Evolutionary conservation across 305 asterid genomes (phyloP).

Genomic region (Caryopteris hybrid): DNA sequence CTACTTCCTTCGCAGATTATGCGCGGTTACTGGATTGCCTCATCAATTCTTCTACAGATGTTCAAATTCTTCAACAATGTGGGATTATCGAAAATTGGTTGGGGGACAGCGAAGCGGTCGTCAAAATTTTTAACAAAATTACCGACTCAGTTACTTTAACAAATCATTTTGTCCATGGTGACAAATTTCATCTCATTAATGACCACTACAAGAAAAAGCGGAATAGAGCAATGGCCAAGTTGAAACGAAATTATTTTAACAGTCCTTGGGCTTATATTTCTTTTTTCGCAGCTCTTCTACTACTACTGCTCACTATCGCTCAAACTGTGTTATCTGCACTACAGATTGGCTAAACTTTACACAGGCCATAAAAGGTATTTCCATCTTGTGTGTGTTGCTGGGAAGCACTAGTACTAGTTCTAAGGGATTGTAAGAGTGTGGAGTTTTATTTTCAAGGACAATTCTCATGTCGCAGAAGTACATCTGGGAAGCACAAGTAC

Average conservation of each 20-base stretch:
- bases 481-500: too few relatives aligned
- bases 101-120: background rate
- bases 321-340: slow-evolving; percentile 14
- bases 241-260: background rate
- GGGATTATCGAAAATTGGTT: background rate
- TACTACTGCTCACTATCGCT: slow-evolving; percentile 9
- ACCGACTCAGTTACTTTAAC: background rate
- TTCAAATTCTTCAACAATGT: background rate
- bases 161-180: too few relatives aligned
- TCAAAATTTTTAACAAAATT: background rate
- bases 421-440: too few relatives aligned
- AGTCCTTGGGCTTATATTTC: slow-evolving; percentile 28
- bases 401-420: too few relatives aligned
- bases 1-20: background rate
- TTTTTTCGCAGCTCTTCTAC: background rate
- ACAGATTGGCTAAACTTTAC: background rate
- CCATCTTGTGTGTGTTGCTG: too few relatives aligned
- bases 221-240: background rate
- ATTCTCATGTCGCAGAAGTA: too few relatives aligned
- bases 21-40: background rate
- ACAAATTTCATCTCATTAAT: too few relatives aligned
- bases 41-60: background rate
- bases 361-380: too few relatives aligned
- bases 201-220: too few relatives aligned
- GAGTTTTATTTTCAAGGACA: too few relatives aligned